These are phyloP conservation scores for Hirsutella minnesotensis DNA, from an alignment of 2,329 filamentous ascomycete species.

Conservation along the genomic window DNA sequence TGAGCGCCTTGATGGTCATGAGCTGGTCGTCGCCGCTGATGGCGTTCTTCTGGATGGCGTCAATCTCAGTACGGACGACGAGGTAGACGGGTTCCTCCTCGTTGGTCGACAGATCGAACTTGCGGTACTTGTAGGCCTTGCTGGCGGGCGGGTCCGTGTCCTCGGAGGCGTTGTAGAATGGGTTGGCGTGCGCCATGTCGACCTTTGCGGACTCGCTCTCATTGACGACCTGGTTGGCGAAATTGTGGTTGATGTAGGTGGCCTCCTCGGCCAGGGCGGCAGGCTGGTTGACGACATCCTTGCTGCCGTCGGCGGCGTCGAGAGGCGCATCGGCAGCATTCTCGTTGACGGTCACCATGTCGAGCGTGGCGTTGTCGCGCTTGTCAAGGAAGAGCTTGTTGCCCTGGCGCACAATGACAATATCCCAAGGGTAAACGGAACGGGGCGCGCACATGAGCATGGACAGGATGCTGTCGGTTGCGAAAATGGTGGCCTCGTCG, in stretches of 20 bases:
- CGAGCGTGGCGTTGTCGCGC: slow-evolving; percentile 84
- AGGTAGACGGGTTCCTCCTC: slow-evolving; percentile 90
- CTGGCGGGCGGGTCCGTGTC: slow-evolving; percentile 89
- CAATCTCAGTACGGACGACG: slow-evolving; percentile 87
- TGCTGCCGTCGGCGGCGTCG: slow-evolving; percentile 82
- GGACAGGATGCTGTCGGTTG: slow-evolving; percentile 91
- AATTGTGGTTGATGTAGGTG: slow-evolving; percentile 99
- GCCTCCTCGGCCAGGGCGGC: slow-evolving; percentile 86
- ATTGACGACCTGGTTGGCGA: slow-evolving; percentile 85
- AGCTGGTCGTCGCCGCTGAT: slow-evolving; percentile 86
- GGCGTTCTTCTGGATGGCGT: slow-evolving; percentile 91
- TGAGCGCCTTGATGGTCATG: slow-evolving; percentile 87
- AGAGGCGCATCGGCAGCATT: slow-evolving; percentile 92
- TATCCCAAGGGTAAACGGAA: slow-evolving; percentile 96
- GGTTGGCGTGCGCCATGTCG: slow-evolving; percentile 79
- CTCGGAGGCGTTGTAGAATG: slow-evolving; percentile 91
- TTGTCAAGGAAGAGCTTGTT: slow-evolving; percentile 99
- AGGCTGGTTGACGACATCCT: slow-evolving; percentile 93
- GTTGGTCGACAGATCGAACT: slow-evolving; percentile 90
- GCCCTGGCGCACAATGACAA: slow-evolving; percentile 84
- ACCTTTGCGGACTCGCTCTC: slow-evolving; percentile 72
- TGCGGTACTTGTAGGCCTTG: slow-evolving; percentile 97
- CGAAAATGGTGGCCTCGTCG: slow-evolving; percentile 92
- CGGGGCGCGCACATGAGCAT: slow-evolving; percentile 99
- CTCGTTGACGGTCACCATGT: slow-evolving; percentile 98